Evolutionary conservation across 208 protist species (phyloP), one percentile per base, ranked within the genome.

Genomic region (Willaertia magna): DNA sequence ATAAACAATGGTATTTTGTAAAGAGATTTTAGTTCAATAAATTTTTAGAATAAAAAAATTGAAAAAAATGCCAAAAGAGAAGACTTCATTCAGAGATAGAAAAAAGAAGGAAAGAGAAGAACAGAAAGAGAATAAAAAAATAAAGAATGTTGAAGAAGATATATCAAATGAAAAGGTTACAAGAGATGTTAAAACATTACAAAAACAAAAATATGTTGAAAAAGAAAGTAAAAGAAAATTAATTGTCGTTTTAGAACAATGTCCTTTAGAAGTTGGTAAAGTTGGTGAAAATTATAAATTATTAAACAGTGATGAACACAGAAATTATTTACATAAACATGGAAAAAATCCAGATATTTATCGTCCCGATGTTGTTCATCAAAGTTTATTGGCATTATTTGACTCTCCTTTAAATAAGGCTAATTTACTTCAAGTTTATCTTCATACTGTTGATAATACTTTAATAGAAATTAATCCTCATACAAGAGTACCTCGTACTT

Each of bases 361-460:
- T 89, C 93, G 98, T 74, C 98, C 98, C 11, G 98, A 99, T 90
- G 98, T 99, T 48, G 91, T 96, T 39, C 98, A 99, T 88, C 97
- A 99, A 93, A 97, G 96, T 86, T 90, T 99, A 34, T 91, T 99
- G 49, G 95, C 97, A 61, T 91, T 99, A 26, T 92, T 99, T 18
- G 98, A 99, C 90, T 97, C 93, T 81, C 96, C 98, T 16, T 88
- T 99, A 9, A 99, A 99, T 89, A 98, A 98, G 85, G 96, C 98
- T 1, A 98, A 98, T 43, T 87, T 94, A 67, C 90, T 99, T 79
- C 95, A 98, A 90, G 92, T 99, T 30, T 99, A 95, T 88, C 91
- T 99, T 40, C 96, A 93, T 85, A 99, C 98, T 0, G 92, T 96
- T 47, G 97, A 97, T 84, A 97, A 98, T 84, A 91, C 95, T 44